phyloP scores from a whole-genome alignment of 2,329 filamentous ascomycete genomes.

The Colletotrichum musicola region DNA sequence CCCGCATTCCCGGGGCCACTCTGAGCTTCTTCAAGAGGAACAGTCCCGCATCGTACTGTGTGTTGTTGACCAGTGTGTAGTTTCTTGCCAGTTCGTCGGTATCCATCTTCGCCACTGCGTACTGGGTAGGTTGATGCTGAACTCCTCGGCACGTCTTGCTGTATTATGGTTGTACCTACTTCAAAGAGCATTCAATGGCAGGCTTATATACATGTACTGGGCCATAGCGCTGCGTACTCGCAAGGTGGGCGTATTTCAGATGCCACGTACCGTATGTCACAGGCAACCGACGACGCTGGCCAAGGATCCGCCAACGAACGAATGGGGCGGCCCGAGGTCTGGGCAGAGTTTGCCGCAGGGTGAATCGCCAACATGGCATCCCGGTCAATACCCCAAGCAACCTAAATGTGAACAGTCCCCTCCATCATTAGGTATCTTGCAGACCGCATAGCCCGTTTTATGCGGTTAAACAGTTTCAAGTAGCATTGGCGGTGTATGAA shows the following conservation, averaged over 20 bases:
- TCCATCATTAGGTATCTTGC: too few species aligned
- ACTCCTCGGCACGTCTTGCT: neutral
- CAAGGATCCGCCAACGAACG: neutral
- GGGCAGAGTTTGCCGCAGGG: neutral
- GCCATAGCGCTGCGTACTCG: neutral
- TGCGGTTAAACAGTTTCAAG: too few species aligned
- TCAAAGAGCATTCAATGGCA: neutral
- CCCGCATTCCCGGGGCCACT: conserved; percentile 16
- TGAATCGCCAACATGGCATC: too few species aligned
- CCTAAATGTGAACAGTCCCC: too few species aligned
- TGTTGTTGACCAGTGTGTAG: conserved; percentile 20
- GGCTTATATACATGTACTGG: neutral
- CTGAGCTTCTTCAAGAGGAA: conserved; percentile 17
- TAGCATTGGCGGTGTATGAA: too few species aligned
- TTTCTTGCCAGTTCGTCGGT: conserved; percentile 17
- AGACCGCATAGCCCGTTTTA: too few species aligned
- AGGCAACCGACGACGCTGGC: neutral
- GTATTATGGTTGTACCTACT: too few species aligned
- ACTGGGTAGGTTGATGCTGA: neutral
- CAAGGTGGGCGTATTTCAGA: neutral
- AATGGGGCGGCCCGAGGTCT: neutral
- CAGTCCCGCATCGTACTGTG: conserved; percentile 11
- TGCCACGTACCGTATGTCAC: too few species aligned
- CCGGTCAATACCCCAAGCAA: too few species aligned
- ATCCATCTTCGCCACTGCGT: conserved; percentile 1